Evolutionary conservation across 2,329 filamentous ascomycete species (phyloP).

Genomic region (Diaporthe longicolla): DNA sequence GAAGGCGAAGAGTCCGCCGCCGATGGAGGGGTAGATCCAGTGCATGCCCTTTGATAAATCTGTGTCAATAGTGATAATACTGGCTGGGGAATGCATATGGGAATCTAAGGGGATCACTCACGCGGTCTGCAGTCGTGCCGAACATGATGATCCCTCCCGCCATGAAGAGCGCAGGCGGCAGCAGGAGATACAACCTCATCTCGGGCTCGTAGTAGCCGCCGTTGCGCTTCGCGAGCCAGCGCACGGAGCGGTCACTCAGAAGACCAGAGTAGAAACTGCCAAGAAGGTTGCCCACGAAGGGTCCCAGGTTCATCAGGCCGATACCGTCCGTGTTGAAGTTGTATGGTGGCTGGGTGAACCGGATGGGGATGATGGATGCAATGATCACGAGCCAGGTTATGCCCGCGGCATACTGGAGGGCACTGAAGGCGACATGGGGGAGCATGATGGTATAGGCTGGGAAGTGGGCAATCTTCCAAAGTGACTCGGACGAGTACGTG

Average conservation of each 20-base stretch:
- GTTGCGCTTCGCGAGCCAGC: conserved; percentile 55
- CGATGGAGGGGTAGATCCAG: conserved; percentile 48
- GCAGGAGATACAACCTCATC: conserved; percentile 54
- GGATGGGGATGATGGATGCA: not conserved
- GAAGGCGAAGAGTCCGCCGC: conserved; percentile 46
- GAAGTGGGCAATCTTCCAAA: conserved; percentile 24
- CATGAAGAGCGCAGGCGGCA: conserved; percentile 52
- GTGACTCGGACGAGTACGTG: conserved; percentile 10
- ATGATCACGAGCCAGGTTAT: conserved; percentile 18
- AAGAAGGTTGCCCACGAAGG: conserved; percentile 56
- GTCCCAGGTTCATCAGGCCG: conserved; percentile 55
- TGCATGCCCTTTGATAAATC: conserved; percentile 41
- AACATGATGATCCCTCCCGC: conserved; percentile 56
- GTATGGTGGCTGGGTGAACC: conserved; percentile 59
- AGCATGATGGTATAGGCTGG: conserved; percentile 3
- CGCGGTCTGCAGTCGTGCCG: conserved; percentile 44
- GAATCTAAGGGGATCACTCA: not conserved
- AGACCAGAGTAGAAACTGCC: conserved; percentile 52
- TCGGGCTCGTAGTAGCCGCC: conserved; percentile 60
- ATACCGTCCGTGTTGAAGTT: conserved; percentile 53
- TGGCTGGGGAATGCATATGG: too few species aligned
- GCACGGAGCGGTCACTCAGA: conserved; percentile 54
- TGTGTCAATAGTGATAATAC: not conserved
- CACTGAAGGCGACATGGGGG: conserved; percentile 5
- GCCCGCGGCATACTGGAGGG: conserved; percentile 16